Percentiles rank a stretch among this genome's conserved stretches.
phyloP scores from a whole-genome alignment of 306 rosid genomes.

The Potentilla sterilis region DNA sequence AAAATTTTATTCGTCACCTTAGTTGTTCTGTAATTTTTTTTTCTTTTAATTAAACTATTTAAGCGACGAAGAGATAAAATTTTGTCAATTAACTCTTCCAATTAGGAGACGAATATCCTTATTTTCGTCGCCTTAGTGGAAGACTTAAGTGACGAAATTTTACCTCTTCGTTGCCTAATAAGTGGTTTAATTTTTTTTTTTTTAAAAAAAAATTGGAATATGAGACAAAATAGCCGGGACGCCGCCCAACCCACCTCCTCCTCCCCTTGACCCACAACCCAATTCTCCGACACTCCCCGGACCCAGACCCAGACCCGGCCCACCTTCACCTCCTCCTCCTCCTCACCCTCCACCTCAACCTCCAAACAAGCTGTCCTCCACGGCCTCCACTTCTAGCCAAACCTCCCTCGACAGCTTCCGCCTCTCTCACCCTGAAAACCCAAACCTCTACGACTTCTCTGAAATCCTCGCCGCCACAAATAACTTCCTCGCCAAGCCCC shows the following conservation, averaged over 20 bases:
- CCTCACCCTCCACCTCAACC: conserved; percentile 42
- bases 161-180: too few species aligned
- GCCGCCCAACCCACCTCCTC: conserved; percentile 36
- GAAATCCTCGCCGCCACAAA: conserved; percentile 75
- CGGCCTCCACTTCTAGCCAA: conserved; percentile 44
- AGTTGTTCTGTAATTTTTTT: too few species aligned
- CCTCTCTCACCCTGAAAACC: conserved; percentile 56
- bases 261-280: conserved; percentile 21
- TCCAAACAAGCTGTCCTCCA: conserved; percentile 38
- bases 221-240: conserved; percentile 62
- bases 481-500: conserved; percentile 69
- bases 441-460: conserved; percentile 67
- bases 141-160: too few species aligned
- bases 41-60: too few species aligned
- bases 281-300: background rate
- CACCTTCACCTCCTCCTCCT: conserved; percentile 15
- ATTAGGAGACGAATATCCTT: too few species aligned
- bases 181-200: too few species aligned
- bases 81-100: too few species aligned
- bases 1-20: too few species aligned
- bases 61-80: too few species aligned
- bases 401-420: conserved; percentile 46
- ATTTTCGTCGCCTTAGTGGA: too few species aligned
- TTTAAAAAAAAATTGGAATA: too few species aligned
- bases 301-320: too few species aligned